Percentiles rank a stretch among this genome's conserved stretches.
phyloP scores from a whole-genome alignment of 148 eudicot genomes.

The Selenicereus undatus region DNA sequence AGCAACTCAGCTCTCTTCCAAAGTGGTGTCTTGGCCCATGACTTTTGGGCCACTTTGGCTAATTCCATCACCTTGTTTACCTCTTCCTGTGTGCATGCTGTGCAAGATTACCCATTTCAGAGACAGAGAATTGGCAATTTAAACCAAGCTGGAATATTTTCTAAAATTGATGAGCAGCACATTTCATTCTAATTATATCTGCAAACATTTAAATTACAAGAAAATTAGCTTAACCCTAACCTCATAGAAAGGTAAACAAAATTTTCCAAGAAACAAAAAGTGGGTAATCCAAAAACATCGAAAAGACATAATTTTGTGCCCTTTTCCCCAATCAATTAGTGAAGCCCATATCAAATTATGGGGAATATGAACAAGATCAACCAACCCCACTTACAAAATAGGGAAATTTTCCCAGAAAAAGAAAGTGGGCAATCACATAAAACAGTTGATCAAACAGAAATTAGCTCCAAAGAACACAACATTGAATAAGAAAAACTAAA shows the following conservation, averaged over 20 bases:
- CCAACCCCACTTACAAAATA: not conserved
- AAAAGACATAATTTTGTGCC: not conserved
- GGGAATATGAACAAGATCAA: not conserved
- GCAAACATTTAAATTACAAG: not conserved
- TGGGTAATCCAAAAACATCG: not conserved
- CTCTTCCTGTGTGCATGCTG: slow-evolving; percentile 99
- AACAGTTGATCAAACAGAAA: slow-evolving; percentile 10
- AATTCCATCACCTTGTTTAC: slow-evolving; percentile 94
- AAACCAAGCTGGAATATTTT: not conserved
- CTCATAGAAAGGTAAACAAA: not conserved
- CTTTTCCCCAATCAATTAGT: not conserved
- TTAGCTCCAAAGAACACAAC: not conserved
- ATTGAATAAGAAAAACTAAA: not conserved
- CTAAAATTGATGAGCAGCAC: not conserved
- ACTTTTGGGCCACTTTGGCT: slow-evolving; percentile 75
- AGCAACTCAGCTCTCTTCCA: slow-evolving; percentile 98
- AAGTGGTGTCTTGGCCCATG: slow-evolving; percentile 94
- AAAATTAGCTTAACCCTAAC: no score
- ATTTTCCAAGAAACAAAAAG: not conserved
- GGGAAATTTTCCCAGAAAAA: not conserved
- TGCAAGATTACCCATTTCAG: not conserved
- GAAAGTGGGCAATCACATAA: slow-evolving; percentile 7
- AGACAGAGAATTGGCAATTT: not conserved
- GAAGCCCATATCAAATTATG: not conserved
- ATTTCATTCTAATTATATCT: not conserved